phyloP scores from a whole-genome alignment of 768 basidiomycete species.

The Hydnum rufescens region DNA sequence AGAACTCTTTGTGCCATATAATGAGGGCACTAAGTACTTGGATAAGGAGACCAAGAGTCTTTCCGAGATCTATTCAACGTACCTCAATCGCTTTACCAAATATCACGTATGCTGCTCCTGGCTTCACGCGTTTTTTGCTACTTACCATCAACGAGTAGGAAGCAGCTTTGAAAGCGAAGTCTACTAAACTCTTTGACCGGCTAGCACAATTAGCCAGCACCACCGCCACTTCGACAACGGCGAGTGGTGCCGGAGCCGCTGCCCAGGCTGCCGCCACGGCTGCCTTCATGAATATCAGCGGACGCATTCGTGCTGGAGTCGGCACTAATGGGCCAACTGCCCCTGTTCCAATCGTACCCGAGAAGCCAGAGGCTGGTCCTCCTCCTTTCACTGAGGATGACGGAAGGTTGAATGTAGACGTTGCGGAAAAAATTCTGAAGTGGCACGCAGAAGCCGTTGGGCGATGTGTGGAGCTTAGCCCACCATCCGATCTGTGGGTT shows the following conservation, averaged over 20 bases:
- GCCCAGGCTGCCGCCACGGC: conserved; percentile 67
- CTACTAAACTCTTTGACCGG: conserved; percentile 65
- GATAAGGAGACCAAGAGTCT: conserved; percentile 80
- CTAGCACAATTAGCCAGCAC: conserved; percentile 78
- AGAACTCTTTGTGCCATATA: conserved; percentile 86
- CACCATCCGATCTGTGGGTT: conserved; percentile 65
- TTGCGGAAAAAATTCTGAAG: conserved; percentile 78
- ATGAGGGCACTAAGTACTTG: conserved; percentile 77
- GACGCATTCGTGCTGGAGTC: conserved; percentile 23
- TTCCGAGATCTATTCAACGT: conserved; percentile 52
- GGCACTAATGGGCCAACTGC: not conserved
- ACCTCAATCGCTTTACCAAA: conserved; percentile 56
- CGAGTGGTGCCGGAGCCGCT: conserved; percentile 28
- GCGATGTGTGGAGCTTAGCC: conserved; percentile 76
- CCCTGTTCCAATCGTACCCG: not conserved
- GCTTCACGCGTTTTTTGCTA: not conserved
- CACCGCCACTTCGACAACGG: conserved; percentile 35
- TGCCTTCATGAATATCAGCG: conserved; percentile 75
- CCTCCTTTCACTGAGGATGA: conserved; percentile 38
- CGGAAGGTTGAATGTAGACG: conserved; percentile 50
- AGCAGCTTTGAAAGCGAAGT: conserved; percentile 45
- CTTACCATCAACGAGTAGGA: conserved; percentile 19
- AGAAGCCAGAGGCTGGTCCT: conserved; percentile 24
- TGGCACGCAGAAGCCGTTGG: conserved; percentile 98
- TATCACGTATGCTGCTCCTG: conserved; percentile 51